Evolutionary conservation across 306 rosid species (phyloP).

Genomic region (Rubus idaeus): DNA sequence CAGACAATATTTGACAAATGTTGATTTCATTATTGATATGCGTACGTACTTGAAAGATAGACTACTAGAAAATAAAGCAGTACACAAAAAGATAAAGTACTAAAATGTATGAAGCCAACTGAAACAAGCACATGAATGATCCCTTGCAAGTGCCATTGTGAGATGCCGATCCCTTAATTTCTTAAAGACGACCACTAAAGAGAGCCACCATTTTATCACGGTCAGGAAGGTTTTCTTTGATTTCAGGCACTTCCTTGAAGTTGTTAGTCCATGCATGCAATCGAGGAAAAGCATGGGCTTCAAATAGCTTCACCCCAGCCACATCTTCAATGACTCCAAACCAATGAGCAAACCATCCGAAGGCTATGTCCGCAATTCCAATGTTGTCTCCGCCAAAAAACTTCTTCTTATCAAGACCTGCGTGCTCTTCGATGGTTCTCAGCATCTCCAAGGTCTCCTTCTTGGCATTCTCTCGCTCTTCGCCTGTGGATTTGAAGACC

Average conservation of each 20-base stretch:
- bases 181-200: not conserved
- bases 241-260: conserved; percentile 28
- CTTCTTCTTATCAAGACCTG: conserved; percentile 29
- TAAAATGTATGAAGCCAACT: too few relatives aligned
- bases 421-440: conserved; percentile 31
- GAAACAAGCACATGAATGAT: not conserved
- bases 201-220: not conserved
- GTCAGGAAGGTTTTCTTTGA: conserved; percentile 33
- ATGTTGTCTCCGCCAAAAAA: conserved; percentile 34
- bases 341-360: conserved; percentile 18
- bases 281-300: conserved; percentile 22
- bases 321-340: conserved; percentile 24
- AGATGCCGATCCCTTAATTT: not conserved
- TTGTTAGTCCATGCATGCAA: conserved; percentile 39
- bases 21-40: too few relatives aligned
- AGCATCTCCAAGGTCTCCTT: conserved; percentile 19
- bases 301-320: conserved; percentile 27
- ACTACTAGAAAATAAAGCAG: not conserved
- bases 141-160: not conserved
- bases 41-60: too few relatives aligned
- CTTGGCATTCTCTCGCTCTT: conserved; percentile 26
- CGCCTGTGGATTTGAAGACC: not conserved
- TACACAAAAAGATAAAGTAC: not conserved
- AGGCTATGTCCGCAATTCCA: not conserved
- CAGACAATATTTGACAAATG: too few relatives aligned